A percentile compares a stretch with the other conserved stretches of the same genome.
Evolutionary conservation across 345 rosid species (phyloP).

Genomic region (Citrus maxima): DNA sequence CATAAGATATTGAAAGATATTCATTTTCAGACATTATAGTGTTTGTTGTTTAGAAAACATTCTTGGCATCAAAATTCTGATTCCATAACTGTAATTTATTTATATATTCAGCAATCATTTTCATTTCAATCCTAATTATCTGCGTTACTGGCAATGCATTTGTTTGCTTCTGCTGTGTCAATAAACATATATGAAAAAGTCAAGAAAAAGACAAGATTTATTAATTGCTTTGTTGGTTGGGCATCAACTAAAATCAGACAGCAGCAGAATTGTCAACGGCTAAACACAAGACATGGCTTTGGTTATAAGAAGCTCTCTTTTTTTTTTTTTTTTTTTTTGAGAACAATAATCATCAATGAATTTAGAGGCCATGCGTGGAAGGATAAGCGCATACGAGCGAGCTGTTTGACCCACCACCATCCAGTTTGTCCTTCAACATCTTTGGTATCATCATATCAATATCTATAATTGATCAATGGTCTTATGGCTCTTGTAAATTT

Average conservation of each 20-base stretch:
- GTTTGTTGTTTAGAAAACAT: neutral
- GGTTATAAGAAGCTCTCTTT: neutral
- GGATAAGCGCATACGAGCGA: conserved; percentile 4
- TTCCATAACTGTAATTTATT: neutral
- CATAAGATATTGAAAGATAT: neutral
- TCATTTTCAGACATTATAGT: neutral
- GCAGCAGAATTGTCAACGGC: conserved; percentile 15
- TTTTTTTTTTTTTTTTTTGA: neutral
- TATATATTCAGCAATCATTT: neutral
- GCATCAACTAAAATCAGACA: neutral
- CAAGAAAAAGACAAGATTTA: conserved; percentile 1
- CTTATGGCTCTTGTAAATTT: neutral
- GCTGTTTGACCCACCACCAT: conserved; percentile 33
- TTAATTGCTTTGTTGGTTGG: neutral
- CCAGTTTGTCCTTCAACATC: conserved; percentile 13
- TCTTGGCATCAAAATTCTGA: conserved; percentile 7
- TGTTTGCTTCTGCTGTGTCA: neutral
- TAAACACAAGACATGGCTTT: neutral
- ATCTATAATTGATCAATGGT: neutral
- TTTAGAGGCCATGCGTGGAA: conserved; percentile 22
- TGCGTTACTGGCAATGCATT: neutral
- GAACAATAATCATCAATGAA: conserved; percentile 11
- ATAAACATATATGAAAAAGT: neutral
- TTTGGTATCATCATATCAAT: conserved; percentile 3
- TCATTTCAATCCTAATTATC: neutral